phyloP scores from a whole-genome alignment of 2,329 filamentous ascomycete species.

The Verticillium tricorpus region DNA sequence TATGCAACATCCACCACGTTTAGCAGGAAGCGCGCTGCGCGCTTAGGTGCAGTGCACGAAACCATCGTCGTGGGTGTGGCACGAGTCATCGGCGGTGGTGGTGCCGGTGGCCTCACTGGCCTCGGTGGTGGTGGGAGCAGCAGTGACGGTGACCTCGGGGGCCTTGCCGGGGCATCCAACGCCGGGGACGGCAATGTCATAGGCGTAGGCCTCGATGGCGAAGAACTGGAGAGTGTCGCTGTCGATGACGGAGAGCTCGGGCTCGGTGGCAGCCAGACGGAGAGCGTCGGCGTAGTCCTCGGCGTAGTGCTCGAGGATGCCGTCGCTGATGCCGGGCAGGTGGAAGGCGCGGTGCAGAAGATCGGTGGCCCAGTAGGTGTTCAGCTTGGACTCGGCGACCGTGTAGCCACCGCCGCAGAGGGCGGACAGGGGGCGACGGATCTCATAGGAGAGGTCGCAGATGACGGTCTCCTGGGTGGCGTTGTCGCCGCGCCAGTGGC shows the following conservation, averaged over 20 bases:
- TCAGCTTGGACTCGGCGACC: conserved; percentile 49
- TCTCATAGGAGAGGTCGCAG: conserved; percentile 57
- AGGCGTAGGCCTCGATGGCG: conserved; percentile 62
- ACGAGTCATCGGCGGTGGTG: conserved; percentile 51
- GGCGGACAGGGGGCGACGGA: conserved; percentile 50
- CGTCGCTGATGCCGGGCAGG: conserved; percentile 55
- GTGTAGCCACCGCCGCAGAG: conserved; percentile 62
- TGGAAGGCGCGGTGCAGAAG: conserved; percentile 64
- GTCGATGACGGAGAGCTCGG: conserved; percentile 48
- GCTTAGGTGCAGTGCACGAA: conserved; percentile 21
- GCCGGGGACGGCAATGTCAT: conserved; percentile 59
- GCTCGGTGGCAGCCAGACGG: conserved; percentile 42
- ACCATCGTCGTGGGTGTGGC: conserved; percentile 35
- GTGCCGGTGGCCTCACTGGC: conserved; percentile 47
- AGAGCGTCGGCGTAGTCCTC: conserved; percentile 53
- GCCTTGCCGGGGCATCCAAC: conserved; percentile 53
- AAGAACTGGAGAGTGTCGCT: conserved; percentile 64
- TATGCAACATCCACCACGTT: background rate
- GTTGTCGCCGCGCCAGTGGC: conserved; percentile 64
- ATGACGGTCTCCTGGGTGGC: conserved; percentile 65
- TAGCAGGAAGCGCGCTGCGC: background rate
- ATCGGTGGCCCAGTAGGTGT: conserved; percentile 62
- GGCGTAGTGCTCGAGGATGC: conserved; percentile 56
- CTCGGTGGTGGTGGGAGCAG: conserved; percentile 32
- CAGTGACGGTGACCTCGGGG: conserved; percentile 4